Base-by-base conservation (phyloP, 768 basidiomycete genomes). In the Daedaleopsis nitida region DNA sequence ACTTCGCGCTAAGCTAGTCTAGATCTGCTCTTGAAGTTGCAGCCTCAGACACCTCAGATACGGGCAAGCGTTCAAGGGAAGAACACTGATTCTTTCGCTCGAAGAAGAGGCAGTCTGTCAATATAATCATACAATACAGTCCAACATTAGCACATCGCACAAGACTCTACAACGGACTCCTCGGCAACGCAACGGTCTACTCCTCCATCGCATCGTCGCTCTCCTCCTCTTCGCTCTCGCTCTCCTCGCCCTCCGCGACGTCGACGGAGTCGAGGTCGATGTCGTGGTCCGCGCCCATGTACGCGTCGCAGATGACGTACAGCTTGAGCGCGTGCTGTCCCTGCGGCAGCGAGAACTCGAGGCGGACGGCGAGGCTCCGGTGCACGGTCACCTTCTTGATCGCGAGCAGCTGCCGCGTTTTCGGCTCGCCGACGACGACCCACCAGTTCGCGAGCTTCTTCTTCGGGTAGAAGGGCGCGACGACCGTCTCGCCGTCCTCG, bases 381-480 rank as follows among this genome's bases (percentile, higher is more conserved):
- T 79, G 80, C 45, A 94, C 85, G 0, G 96, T 96, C 34, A 98
- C 92, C 45, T 89, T 89, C 83, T 96, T 85, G 81, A 92, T 81
- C 79, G 76, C 92, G 80, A 94, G 87, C 13, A 99, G 79, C 67
- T 94, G 90, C 39, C 87, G 85, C n/a, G 85, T 87, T 37, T 78
- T 78, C 6, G 88, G 81, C 55, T 96, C 91, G n/a, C 94, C 94
- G 13, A 98, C 82, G 50, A 98, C 95, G 37, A 98, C 82, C 96
- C 96, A 98, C 96, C 96, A 98, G 69, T 94, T 95, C 58, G 91
- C 86, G 74, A 94, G 84, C 80, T 98, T 98, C 75, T 88, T 89
- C 56, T 77, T 80, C 0, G 96, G 96, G 78, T 91, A 98, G 77
- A 88, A 91, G 0, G 97, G 96, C 0, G 97, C 96, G n/a, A 98